Evolutionary conservation across 352 stramenopile genomes (phyloP).

Genomic region (Globisporangium acanthophoron): DNA sequence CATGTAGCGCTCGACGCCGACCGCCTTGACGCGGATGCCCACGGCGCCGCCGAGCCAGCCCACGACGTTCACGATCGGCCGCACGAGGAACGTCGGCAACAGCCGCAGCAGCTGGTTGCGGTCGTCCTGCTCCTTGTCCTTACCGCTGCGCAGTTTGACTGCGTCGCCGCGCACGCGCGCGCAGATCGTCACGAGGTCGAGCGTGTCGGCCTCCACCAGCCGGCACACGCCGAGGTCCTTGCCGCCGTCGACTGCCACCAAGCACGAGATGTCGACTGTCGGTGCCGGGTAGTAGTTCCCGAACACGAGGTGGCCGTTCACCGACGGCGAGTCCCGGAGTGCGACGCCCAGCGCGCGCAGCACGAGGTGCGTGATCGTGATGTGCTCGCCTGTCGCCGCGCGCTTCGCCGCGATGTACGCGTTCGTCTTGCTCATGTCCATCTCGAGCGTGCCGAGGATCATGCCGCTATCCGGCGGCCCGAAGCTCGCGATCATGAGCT

Average conservation of each 20-base stretch:
- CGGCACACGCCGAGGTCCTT: conserved; percentile 59
- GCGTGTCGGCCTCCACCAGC: conserved; percentile 43
- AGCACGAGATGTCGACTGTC: conserved; percentile 62
- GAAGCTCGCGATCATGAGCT: conserved; percentile 72
- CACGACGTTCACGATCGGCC: conserved; percentile 47
- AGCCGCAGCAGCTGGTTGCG: conserved; percentile 59
- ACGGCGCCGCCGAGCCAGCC: conserved; percentile 58
- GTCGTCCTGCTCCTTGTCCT: conserved; percentile 54
- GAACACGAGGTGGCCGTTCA: conserved; percentile 73
- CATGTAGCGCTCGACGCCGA: conserved; percentile 68
- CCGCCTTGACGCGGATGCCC: conserved; percentile 38
- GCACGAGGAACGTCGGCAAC: conserved; percentile 50
- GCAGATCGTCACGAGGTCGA: conserved; percentile 47
- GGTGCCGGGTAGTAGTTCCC: conserved; percentile 59
- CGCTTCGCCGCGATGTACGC: conserved; percentile 58
- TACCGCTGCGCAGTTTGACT: conserved; percentile 40
- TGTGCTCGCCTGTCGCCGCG: conserved; percentile 33
- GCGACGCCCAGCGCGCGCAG: conserved; percentile 46
- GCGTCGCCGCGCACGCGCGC: conserved; percentile 37
- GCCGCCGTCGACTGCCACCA: conserved; percentile 48
- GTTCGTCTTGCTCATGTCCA: conserved; percentile 60
- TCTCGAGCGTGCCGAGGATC: conserved; percentile 62
- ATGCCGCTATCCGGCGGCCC: conserved; percentile 49
- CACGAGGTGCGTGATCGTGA: conserved; percentile 71
- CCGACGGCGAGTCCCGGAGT: conserved; percentile 39